These are phyloP conservation scores for Hypholoma fasciculare DNA, from an alignment of 768 basidiomycete genomes.

Conservation along the genomic window DNA sequence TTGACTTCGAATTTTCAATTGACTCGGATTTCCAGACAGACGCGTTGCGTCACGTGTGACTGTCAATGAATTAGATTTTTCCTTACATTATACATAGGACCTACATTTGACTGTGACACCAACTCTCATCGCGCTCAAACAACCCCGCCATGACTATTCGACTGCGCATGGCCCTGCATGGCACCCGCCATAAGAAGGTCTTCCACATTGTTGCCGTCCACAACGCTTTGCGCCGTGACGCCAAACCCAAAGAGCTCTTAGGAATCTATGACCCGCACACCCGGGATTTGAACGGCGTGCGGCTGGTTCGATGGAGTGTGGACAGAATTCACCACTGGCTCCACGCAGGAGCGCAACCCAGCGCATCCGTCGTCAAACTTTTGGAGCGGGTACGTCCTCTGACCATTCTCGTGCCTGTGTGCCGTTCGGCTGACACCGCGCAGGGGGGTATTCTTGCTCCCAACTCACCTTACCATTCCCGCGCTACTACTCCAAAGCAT, in stretches of 20 bases:
- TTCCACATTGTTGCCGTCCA: slow-evolving; percentile 88
- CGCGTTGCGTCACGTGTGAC: neutral
- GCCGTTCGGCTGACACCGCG: neutral
- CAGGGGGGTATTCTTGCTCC: slow-evolving; percentile 66
- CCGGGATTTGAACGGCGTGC: slow-evolving; percentile 49
- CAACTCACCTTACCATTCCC: slow-evolving; percentile 54
- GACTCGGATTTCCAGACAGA: neutral
- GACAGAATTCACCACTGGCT: slow-evolving; percentile 92
- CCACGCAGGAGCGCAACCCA: slow-evolving; percentile 80
- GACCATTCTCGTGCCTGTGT: neutral
- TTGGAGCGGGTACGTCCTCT: slow-evolving; percentile 69
- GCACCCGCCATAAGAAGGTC: slow-evolving; percentile 68
- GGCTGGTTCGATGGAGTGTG: slow-evolving; percentile 87
- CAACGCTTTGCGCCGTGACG: slow-evolving; percentile 70
- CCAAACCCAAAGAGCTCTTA: slow-evolving; percentile 83
- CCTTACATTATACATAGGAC: neutral
- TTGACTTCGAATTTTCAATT: too few relatives aligned
- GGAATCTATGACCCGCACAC: slow-evolving; percentile 79
- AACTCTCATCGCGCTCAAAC: neutral
- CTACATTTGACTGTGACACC: neutral
- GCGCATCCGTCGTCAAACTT: slow-evolving; percentile 71
- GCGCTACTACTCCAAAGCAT: slow-evolving; percentile 21
- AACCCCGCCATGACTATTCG: slow-evolving; percentile 72
- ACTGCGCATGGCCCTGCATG: slow-evolving; percentile 84
- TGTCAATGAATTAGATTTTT: neutral